A percentile compares a stretch with the other conserved stretches of the same genome.
Conservation (phyloP, 345 rosid genomes). For the Toxicodendron radicans region DNA sequence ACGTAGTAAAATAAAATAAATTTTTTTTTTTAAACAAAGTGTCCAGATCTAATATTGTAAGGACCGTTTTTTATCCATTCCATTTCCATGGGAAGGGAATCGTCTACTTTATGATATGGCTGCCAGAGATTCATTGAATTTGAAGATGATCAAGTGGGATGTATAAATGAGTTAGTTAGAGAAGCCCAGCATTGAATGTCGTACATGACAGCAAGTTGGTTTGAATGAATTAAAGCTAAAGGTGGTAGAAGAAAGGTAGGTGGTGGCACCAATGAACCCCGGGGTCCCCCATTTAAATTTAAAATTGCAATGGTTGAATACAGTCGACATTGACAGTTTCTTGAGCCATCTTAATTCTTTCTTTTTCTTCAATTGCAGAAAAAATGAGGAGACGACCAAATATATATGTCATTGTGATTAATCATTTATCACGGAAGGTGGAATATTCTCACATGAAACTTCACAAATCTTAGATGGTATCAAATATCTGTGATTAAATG, state of each 20-base stretch:
- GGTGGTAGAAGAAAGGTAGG: background rate
- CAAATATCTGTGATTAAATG: no score
- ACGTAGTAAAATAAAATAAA: no score
- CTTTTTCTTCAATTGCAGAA: no score
- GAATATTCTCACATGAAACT: background rate
- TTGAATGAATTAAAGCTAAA: slow-evolving; percentile 15
- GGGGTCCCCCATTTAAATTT: background rate
- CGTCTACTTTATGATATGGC: background rate
- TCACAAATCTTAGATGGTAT: background rate
- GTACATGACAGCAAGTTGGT: background rate
- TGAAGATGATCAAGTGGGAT: background rate
- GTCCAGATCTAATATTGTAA: no score
- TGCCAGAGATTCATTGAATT: background rate
- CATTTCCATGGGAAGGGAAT: no score
- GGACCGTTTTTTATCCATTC: no score
- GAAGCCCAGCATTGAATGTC: background rate
- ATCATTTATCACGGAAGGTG: no score
- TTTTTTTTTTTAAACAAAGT: no score
- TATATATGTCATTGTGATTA: no score
- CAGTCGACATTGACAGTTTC: slow-evolving; percentile 4
- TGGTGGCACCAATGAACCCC: background rate
- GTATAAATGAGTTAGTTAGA: background rate
- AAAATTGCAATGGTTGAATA: no score
- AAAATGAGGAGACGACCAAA: no score
- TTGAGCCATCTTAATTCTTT: background rate